Evolutionary conservation across 1,284 basidiomycete genomes (phyloP).

Genomic region (Stygiomarasmius scandens): DNA sequence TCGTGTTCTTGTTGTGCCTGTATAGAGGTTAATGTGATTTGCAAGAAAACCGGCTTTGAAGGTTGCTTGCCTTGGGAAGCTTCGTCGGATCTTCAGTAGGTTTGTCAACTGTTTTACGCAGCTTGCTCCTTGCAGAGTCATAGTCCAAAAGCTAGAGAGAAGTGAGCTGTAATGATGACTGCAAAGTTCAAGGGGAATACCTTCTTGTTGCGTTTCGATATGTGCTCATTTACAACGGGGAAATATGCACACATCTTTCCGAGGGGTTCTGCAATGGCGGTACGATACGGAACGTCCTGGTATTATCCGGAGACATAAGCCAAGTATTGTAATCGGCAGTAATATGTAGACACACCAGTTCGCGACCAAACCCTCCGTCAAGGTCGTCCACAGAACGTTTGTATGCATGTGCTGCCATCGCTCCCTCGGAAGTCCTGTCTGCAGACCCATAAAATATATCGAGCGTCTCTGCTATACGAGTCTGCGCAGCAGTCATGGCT

Average conservation of each 20-base stretch:
- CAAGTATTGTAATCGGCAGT: not conserved
- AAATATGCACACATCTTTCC: slow-evolving; percentile 97
- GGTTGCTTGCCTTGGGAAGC: slow-evolving; percentile 70
- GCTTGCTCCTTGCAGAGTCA: slow-evolving; percentile 87
- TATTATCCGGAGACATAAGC: not conserved
- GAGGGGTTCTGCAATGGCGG: slow-evolving; percentile 92
- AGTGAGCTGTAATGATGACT: not conserved
- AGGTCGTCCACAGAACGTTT: slow-evolving; percentile 94
- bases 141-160: slow-evolving; percentile 84
- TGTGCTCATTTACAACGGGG: slow-evolving; percentile 92
- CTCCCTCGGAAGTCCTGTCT: slow-evolving; percentile 85
- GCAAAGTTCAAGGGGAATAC: slow-evolving; percentile 40
- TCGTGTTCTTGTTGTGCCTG: slow-evolving; percentile 95
- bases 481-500: slow-evolving; percentile 93
- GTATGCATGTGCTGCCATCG: slow-evolving; percentile 97
- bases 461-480: slow-evolving; percentile 93
- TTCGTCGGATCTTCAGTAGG: slow-evolving; percentile 93
- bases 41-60: slow-evolving; percentile 1
- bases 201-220: slow-evolving; percentile 96
- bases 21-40: not conserved
- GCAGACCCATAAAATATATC: slow-evolving; percentile 91
- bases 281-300: slow-evolving; percentile 92
- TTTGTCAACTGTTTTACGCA: slow-evolving; percentile 91
- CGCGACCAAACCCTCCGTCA: slow-evolving; percentile 82
- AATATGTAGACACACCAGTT: slow-evolving; percentile 63